Base-by-base conservation (phyloP, 1,284 basidiomycete genomes). In the Erythrobasidium hasegawianum region DNA sequence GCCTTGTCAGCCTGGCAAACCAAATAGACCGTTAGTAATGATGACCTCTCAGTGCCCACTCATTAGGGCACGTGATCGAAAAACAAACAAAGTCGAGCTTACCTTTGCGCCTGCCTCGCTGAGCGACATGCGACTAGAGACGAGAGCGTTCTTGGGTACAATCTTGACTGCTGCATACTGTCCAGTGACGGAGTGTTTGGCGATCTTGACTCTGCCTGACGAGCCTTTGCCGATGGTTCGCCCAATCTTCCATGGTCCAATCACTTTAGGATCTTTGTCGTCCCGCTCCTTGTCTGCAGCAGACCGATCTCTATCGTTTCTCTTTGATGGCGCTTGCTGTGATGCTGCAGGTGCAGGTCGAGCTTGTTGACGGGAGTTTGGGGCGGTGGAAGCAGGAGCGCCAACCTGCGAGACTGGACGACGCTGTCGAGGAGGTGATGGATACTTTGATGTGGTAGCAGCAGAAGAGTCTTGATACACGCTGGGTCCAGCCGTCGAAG, bases 101-200 rank as follows among this genome's bases (percentile, higher is more conserved):
- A 73, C 73, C 69, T 80, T 79, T 61, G 76, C 86, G 26, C 82
- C 83, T 13, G 87, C 83, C 70, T 86, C 84, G 69, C 84, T 82
- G 71, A 90, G 80, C 60, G 87, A 88, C 76, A 86, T 83, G 22
- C 85, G 82, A 57, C 88, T 88, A 60, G 81, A 82, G 57, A 90
- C 79, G 69, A 87, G 80, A 69, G 90, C 84, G 56, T 84, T 85
- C 78, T 95, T 95, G 40, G 92, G 89, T 33, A 98, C 88, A 72
- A 98, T 97, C 81, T 98, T 98, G 77, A 98, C 86, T 2, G 95
- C 96, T 29, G 95, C 93, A 75, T 88, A 87, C 78, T 95, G 86
- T 13, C 89, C 89, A 0, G 91, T 94, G 75, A 85, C 86, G 20
- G 86, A 83, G 77, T 98, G 91, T 68, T 90, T 83, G 14, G 92